Base-by-base conservation (phyloP, 2,329 filamentous ascomycete genomes). In the Apiospora marii region DNA sequence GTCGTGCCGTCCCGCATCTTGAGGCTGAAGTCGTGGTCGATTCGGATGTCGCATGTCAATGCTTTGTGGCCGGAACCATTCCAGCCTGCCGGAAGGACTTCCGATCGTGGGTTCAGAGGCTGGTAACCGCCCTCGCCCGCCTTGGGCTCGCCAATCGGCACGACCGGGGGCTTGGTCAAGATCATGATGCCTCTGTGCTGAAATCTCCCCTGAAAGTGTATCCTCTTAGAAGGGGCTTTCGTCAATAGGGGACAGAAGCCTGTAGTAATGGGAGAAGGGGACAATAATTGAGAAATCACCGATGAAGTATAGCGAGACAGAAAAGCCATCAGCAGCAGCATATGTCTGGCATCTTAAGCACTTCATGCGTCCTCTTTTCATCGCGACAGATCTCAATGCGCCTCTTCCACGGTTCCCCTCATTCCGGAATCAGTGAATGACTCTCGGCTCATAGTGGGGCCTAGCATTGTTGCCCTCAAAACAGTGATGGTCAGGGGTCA, bases 1-100 rank as follows among this genome's bases (percentile, higher is more conserved):
- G 44, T 75, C 34, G 68, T 71, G 58, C 78, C 78, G 70, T 78
- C 78, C 1, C 76, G 75, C 67, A 78, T 70, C 16, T n/a, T 69
- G 44, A 78, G 68, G 24, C 71, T 70, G 6, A 76, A 67, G 70
- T 78, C 74, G 53, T 75, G 72, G 12, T 76, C 75, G 37, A 73
- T 68, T 3, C 49, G 64, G 34, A 74, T 74, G 48, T 68, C 70
- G 16, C 68, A 67, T 6, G 68, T 27, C 13, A 70, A 53, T 13
- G 72, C 34, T 2, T 71, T 70, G 24, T 69, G 41, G 27, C 71
- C 58, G n/a, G 68, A 64, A 22, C 68, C 61, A 67, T 70, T 73
- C 73, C 69, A 73, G 1, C 73, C 73, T 10, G 43, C 53, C 22
- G 71, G 71, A 5, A 74, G 70, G 5, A 64, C 67, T 58, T 74